Base-by-base conservation (phyloP, 768 basidiomycete species). In the Chiua virens region DNA sequence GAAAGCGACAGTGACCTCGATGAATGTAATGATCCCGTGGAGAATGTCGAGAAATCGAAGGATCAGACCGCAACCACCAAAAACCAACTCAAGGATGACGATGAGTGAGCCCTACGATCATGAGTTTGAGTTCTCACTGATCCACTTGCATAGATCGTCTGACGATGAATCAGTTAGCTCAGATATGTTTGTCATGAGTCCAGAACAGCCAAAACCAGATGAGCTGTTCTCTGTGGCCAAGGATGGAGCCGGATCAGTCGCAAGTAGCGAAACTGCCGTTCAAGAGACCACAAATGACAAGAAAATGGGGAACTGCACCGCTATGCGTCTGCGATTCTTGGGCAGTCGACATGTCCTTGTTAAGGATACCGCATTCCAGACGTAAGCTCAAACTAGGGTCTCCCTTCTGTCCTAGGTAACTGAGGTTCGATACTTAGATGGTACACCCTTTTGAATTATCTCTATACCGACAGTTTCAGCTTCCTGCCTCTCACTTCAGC, bases 401-500 rank as follows among this genome's bases (percentile, higher is more conserved):
- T 25, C 7, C 20, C 13, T n/a, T 23, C 5, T 1, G 1, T 8
- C 34, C 4, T 14, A 32, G 21, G 8, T 35, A 18, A 37, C 14
- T 30, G 14, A 38, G 6, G 4, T 8, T 21, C 1, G 14, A 2
- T 5, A 10, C 15, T 18, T 42, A 77, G 75, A 4, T 71, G 71
- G 72, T 68, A 70, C 45, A 65, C 73, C 0, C 61, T 75, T 18
- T 18, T 77, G 5, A 71, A 71, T 42, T 76, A 73, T 50, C 62
- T 76, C 2, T 75, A 74, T 46, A 75, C 71, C 1, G 54, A 58
- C 37, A 64, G 68, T 32, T 46, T 72, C 32, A 55, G 47, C 30
- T 76, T 73, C 42, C 53, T 55, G 22, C 67, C 69, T 7, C 63
- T 73, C 20, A 62, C 47, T 15, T 64, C 62, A 7, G 3, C 52